These are phyloP conservation scores for Naganishia onofrii DNA, from an alignment of 768 basidiomycete genomes.

Conservation along the genomic window DNA sequence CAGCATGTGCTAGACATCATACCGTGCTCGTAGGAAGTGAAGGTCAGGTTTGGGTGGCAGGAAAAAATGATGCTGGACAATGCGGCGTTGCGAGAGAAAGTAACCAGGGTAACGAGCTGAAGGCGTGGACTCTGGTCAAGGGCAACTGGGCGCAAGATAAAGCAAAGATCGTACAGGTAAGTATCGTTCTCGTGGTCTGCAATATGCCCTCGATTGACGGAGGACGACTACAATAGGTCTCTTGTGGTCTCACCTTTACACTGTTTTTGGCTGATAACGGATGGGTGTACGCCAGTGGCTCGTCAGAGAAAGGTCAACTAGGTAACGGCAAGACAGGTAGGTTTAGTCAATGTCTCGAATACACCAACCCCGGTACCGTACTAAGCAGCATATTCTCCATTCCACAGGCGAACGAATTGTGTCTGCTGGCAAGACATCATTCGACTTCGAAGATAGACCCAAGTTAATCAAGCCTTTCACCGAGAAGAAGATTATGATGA, in stretches of 20 bases:
- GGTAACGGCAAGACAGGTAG: constrained; percentile 85
- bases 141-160: constrained; percentile 45
- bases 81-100: constrained; percentile 54
- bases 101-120: constrained; percentile 33
- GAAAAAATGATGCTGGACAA: constrained; percentile 71
- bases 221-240: constrained; percentile 56
- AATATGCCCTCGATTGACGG: neutral
- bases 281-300: constrained; percentile 82
- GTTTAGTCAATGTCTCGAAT: neutral
- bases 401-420: constrained; percentile 66
- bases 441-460: constrained; percentile 62
- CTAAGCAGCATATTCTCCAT: neutral
- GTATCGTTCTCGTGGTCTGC: neutral
- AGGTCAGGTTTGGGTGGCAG: constrained; percentile 79
- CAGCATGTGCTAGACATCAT: constrained; percentile 79
- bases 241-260: constrained; percentile 81
- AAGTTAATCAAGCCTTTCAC: constrained; percentile 69
- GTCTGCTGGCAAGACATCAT: constrained; percentile 77
- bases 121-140: constrained; percentile 37
- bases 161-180: constrained; percentile 44
- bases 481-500: constrained; percentile 72
- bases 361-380: too few species aligned
- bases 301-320: constrained; percentile 86
- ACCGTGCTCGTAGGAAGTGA: constrained; percentile 76
- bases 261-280: constrained; percentile 78